A percentile compares a stretch with the other conserved stretches of the same genome.
Conservation (phyloP, 257 asterid species). For the Rauvolfia tetraphylla region DNA sequence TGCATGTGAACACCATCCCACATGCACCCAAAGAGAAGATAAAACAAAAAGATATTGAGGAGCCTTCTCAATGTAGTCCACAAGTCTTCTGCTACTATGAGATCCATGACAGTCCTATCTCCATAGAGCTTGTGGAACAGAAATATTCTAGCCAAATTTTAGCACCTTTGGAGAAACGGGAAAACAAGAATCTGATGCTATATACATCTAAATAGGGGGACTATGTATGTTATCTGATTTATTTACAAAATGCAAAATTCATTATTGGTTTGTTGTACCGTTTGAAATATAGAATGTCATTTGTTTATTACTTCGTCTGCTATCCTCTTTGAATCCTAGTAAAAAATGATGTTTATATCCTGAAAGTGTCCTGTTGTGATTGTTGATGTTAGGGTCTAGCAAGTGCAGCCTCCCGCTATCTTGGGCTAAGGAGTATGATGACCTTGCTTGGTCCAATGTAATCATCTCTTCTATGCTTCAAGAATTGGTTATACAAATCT, state of each 20-base stretch:
- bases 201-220: not conserved
- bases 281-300: not conserved
- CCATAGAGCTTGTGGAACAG: not conserved
- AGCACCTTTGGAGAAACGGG: not conserved
- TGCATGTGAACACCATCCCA: not conserved
- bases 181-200: not conserved
- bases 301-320: not conserved
- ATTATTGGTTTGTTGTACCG: not conserved
- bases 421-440: slow-evolving; percentile 69
- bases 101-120: not conserved
- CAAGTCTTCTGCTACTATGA: not conserved
- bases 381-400: slow-evolving; percentile 67
- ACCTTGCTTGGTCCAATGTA: slow-evolving; percentile 89
- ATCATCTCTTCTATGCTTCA: slow-evolving; percentile 31
- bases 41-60: not conserved
- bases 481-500: slow-evolving; percentile 1
- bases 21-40: too few relatives aligned
- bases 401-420: slow-evolving; percentile 72
- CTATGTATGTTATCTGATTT: not conserved
- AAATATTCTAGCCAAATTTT: not conserved
- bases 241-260: not conserved
- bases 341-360: not conserved
- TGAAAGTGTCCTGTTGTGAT: slow-evolving; percentile 18
- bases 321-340: not conserved
- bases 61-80: not conserved